A percentile compares a stretch with the other conserved stretches of the same genome.
Conservation (phyloP, 2,329 filamentous ascomycete genomes). For the Chaetomium strumarium region DNA sequence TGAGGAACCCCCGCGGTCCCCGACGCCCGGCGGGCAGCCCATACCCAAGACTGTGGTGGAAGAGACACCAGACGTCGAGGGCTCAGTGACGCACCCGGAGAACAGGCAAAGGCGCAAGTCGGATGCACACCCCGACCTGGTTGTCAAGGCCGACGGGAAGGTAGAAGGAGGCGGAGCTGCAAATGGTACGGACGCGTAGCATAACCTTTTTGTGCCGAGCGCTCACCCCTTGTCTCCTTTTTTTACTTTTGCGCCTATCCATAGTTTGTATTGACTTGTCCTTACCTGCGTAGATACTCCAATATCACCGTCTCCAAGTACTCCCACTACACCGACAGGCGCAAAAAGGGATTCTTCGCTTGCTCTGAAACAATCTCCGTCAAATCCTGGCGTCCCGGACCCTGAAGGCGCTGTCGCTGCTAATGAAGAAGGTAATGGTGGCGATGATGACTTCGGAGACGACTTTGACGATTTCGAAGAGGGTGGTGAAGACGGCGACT, state of each 20-base stretch:
- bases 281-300: constrained; percentile 33
- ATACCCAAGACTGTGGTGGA: constrained; percentile 50
- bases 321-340: constrained; percentile 25
- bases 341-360: constrained; percentile 30
- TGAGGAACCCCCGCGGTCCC: constrained; percentile 22
- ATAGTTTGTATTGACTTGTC: constrained; percentile 30
- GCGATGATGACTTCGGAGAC: constrained; percentile 48
- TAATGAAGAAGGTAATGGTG: constrained; percentile 26
- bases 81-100: constrained; percentile 40
- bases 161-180: constrained; percentile 28
- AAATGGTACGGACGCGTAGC: constrained; percentile 36
- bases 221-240: constrained; percentile 18
- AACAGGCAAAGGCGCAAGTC: constrained; percentile 42
- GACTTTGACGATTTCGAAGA: constrained; percentile 60
- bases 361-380: constrained; percentile 20
- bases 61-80: constrained; percentile 42
- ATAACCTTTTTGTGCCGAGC: constrained; percentile 17
- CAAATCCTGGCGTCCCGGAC: constrained; percentile 20
- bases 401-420: constrained; percentile 17
- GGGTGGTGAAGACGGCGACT: constrained; percentile 48
- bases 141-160: constrained; percentile 40
- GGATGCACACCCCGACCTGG: constrained; percentile 49
- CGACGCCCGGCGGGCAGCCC: constrained; percentile 34
- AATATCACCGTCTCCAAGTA: constrained; percentile 32
- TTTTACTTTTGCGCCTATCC: constrained; percentile 1